Percentiles rank a stretch among this genome's conserved stretches.
Evolutionary conservation across 2,329 filamentous ascomycete species (phyloP).

Genomic region (Nigrograna mackinnonii): DNA sequence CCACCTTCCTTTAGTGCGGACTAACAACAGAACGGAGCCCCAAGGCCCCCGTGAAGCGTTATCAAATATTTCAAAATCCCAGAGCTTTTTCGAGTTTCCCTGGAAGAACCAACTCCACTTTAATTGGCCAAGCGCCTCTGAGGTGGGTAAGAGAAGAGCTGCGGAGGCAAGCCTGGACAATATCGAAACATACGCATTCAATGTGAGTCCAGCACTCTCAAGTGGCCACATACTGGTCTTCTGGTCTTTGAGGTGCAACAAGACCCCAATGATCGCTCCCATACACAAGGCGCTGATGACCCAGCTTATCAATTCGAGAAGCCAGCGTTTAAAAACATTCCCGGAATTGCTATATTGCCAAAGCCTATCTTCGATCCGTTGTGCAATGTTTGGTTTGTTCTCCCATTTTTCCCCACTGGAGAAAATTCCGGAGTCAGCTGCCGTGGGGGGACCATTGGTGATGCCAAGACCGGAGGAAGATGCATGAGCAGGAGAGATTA

Average conservation of each 20-base stretch:
- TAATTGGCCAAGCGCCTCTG: conserved; percentile 2
- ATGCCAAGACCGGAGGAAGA: neutral
- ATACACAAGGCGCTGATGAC: conserved; percentile 2
- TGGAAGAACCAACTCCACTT: conserved; percentile 4
- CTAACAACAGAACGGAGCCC: conserved; percentile 12
- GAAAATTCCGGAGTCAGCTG: no score
- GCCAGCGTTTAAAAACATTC: conserved; percentile 1
- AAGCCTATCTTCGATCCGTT: conserved; percentile 4
- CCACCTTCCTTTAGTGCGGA: conserved; percentile 11
- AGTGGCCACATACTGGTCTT: conserved; percentile 1
- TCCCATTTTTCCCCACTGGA: no score
- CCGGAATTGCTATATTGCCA: conserved; percentile 3
- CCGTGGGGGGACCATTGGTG: no score
- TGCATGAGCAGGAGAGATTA: neutral
- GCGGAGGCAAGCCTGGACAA: neutral
- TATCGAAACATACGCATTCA: neutral
- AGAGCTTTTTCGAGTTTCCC: neutral
- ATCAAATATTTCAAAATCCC: conserved; percentile 3
- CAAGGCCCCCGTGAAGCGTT: conserved; percentile 14
- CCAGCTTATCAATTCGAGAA: conserved; percentile 5
- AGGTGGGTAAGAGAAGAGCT: neutral
- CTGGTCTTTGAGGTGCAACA: neutral
- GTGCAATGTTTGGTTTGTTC: conserved; percentile 6
- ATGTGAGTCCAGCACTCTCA: neutral
- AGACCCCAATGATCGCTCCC: conserved; percentile 2